Evolutionary conservation across 192 early-diverging fungal species (phyloP).

Genomic region (Backusella tarrabulga): DNA sequence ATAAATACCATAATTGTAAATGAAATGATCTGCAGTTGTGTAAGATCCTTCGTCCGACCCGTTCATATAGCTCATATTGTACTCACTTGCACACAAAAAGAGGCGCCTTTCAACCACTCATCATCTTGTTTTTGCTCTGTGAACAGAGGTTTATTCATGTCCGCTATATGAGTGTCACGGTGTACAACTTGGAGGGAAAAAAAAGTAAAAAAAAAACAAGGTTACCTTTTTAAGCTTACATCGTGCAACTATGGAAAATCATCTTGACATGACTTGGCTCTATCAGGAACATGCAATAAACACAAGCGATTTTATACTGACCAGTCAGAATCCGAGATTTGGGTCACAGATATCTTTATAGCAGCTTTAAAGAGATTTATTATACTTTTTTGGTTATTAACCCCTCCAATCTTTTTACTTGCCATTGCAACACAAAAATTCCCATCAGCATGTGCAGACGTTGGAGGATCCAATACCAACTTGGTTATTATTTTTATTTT

Average conservation of each 20-base stretch:
- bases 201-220: not conserved
- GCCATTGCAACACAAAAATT: not conserved
- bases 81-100: not conserved
- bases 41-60: slow-evolving; percentile 2
- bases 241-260: not conserved
- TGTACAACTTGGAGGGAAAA: not conserved
- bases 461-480: not conserved
- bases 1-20: not conserved
- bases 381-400: slow-evolving; percentile 6
- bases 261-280: slow-evolving; percentile 3
- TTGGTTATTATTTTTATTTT: not conserved
- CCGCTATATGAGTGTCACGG: not conserved
- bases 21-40: slow-evolving; percentile 4
- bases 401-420: not conserved
- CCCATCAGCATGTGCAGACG: not conserved
- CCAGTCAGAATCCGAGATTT: not conserved
- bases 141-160: not conserved
- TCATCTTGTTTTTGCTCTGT: not conserved
- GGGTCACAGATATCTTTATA: not conserved
- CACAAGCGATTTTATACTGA: not conserved
- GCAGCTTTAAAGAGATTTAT: slow-evolving; percentile 7
- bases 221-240: slow-evolving; percentile 1
- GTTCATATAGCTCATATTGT: not conserved
- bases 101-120: not conserved
- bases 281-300: slow-evolving; percentile 5